Percentiles rank a stretch among this genome's conserved stretches.
These are phyloP conservation scores for Thozetella sp. DNA, from an alignment of 495 filamentous ascomycete species.

Conservation along the genomic window DNA sequence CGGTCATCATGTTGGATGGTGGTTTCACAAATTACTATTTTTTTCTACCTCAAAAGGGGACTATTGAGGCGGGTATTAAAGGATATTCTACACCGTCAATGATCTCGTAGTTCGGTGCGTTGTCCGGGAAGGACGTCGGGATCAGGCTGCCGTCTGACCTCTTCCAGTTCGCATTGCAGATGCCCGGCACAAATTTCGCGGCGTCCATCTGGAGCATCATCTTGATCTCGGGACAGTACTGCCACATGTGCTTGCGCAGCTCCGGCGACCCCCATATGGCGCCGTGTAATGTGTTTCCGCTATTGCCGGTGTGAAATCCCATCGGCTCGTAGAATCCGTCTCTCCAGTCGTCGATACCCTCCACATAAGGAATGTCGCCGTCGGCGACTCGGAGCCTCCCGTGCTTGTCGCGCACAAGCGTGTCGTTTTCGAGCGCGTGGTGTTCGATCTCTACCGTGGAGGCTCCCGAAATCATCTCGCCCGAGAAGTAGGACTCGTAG, in stretches of 20 bases:
- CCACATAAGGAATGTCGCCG: conserved; percentile 24
- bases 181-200: conserved; percentile 37
- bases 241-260: conserved; percentile 46
- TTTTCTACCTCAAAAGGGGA: too few species aligned
- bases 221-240: conserved; percentile 54
- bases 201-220: conserved; percentile 51
- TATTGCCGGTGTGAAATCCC: conserved; percentile 51
- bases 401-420: conserved; percentile 3
- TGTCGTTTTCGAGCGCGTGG: conserved; percentile 4
- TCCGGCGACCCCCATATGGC: conserved; percentile 40
- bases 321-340: conserved; percentile 50
- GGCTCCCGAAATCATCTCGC: conserved; percentile 41
- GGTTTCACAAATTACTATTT: too few species aligned
- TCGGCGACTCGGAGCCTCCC: conserved; percentile 17
- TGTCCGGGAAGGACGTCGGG: too few species aligned
- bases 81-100: too few species aligned
- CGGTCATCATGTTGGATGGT: too few species aligned
- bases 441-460: too few species aligned
- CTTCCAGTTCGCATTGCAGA: conserved; percentile 38
- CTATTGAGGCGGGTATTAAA: too few species aligned
- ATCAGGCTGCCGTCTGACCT: conserved; percentile 16
- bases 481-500: conserved; percentile 37
- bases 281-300: conserved; percentile 32
- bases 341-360: conserved; percentile 41
- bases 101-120: too few species aligned